Percentiles rank a stretch among this genome's conserved stretches.
Conservation (phyloP, 148 eudicot species). For the Simmondsia chinensis region DNA sequence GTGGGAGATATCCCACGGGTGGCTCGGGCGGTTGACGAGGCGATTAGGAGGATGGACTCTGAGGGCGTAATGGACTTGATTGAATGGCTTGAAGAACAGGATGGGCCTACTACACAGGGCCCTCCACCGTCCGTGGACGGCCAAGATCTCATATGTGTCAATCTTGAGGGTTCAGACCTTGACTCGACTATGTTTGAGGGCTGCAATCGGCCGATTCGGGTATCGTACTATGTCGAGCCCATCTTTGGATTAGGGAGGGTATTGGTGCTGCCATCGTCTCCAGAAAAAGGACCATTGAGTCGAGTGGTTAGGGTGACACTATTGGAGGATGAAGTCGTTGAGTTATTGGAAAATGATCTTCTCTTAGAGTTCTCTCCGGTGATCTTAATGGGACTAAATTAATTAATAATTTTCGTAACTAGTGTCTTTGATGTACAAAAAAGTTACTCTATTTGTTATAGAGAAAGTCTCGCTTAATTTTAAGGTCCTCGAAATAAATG, state of each 20-base stretch:
- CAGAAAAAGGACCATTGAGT: slow-evolving; percentile 18
- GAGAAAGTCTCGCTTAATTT: no score
- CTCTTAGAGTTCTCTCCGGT: slow-evolving; percentile 29
- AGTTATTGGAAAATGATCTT: slow-evolving; percentile 32
- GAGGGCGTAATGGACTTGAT: slow-evolving; percentile 35
- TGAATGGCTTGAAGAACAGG: slow-evolving; percentile 34
- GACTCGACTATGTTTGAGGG: slow-evolving; percentile 28
- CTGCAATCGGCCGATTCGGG: slow-evolving; percentile 14
- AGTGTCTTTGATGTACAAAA: no score
- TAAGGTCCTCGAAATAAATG: no score
- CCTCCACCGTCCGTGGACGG: slow-evolving; percentile 15
- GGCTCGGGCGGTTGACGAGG: slow-evolving; percentile 24
- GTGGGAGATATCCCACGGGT: slow-evolving; percentile 18
- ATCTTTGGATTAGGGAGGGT: slow-evolving; percentile 25
- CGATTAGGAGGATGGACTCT: slow-evolving; percentile 20
- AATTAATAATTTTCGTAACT: no score
- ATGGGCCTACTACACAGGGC: background rate
- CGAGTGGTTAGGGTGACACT: slow-evolving; percentile 42
- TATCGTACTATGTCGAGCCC: slow-evolving; percentile 36
- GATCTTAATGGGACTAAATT: slow-evolving; percentile 25
- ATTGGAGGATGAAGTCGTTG: slow-evolving; percentile 24
- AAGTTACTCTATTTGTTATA: no score
- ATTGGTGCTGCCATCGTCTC: slow-evolving; percentile 31
- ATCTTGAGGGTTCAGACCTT: slow-evolving; percentile 27
- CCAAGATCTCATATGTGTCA: slow-evolving; percentile 23